phyloP scores from a whole-genome alignment of 2,329 filamentous ascomycete species.

The Rhynchosporium graminicola region DNA sequence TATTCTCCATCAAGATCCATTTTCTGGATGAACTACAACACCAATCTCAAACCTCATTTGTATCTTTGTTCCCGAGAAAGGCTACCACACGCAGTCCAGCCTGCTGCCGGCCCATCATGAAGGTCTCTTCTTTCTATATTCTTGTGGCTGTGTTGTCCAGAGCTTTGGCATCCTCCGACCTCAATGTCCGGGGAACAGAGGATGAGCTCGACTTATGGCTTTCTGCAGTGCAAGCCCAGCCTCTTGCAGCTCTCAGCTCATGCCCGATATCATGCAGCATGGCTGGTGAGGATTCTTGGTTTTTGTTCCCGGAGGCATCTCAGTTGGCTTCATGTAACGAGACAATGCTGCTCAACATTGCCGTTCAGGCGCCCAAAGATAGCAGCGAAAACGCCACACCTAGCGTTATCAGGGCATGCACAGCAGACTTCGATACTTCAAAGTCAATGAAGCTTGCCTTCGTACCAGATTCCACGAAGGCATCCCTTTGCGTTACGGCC shows the following conservation, averaged over 20 bases:
- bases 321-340: not conserved
- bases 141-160: not conserved
- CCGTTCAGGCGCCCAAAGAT: not conserved
- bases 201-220: not conserved
- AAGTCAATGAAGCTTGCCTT: not conserved
- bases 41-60: not conserved
- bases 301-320: not conserved
- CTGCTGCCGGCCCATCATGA: not conserved
- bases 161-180: not conserved
- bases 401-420: not conserved
- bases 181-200: not conserved
- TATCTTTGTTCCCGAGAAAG: not conserved
- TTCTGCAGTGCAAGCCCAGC: not conserved
- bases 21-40: not conserved
- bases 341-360: constrained; percentile 1
- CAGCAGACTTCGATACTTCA: not conserved
- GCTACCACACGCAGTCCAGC: not conserved
- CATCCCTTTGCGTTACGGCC: constrained; percentile 1
- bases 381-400: not conserved
- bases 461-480: not conserved
- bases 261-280: not conserved
- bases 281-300: not conserved
- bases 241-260: not conserved
- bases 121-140: not conserved
- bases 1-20: not conserved